Conservation (phyloP, 169 alveolate species). For the Cryptosporidium xiaoi region DNA sequence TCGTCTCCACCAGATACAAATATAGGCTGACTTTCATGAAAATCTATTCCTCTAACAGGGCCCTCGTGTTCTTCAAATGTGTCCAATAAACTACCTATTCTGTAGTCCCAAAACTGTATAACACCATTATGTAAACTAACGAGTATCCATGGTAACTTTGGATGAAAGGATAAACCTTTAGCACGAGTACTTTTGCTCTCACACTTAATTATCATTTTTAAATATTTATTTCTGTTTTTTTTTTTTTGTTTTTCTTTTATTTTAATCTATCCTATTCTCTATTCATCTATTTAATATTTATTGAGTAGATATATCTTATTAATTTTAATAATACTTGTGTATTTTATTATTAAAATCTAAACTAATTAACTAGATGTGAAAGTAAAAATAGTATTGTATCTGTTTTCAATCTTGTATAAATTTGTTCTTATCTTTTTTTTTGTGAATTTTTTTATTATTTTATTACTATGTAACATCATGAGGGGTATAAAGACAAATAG, state of each 20-base stretch:
- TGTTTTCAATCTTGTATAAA: too few species aligned
- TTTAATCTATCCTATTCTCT: background rate
- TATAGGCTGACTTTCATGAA: conserved; percentile 94
- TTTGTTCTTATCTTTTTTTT: too few species aligned
- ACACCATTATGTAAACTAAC: conserved; percentile 94
- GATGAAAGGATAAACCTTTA: conserved; percentile 96
- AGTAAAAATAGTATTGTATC: too few species aligned
- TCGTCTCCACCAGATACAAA: conserved; percentile 98
- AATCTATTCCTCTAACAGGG: conserved; percentile 94
- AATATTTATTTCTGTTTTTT: background rate
- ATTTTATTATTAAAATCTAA: too few species aligned
- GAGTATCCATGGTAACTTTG: conserved; percentile 94
- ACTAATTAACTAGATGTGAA: too few species aligned
- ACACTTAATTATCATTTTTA: conserved; percentile 89
- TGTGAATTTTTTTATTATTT: too few species aligned
- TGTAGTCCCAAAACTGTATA: conserved; percentile 94
- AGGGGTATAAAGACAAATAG: too few species aligned
- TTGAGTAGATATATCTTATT: too few species aligned
- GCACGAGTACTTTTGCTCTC: conserved; percentile 94
- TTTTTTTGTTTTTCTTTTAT: background rate
- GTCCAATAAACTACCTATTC: conserved; percentile 85
- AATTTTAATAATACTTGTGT: too few species aligned
- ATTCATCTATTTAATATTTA: too few species aligned
- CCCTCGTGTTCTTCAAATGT: conserved; percentile 95
- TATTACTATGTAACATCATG: too few species aligned